A percentile compares a stretch with the other conserved stretches of the same genome.
Evolutionary conservation across 768 basidiomycete species (phyloP).

Genomic region (Termitomyces sp.): DNA sequence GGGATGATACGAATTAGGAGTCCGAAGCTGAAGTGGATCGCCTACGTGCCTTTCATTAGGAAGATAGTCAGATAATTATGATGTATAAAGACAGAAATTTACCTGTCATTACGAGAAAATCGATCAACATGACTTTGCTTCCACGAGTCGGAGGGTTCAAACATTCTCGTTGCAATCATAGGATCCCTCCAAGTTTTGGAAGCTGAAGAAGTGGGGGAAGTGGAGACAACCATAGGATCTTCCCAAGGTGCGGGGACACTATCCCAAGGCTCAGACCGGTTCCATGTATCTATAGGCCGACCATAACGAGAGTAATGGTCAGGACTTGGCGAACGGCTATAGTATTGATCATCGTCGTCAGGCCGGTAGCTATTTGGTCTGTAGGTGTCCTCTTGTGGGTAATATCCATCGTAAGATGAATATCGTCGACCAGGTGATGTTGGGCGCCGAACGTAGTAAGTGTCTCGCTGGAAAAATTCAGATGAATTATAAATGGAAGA

Average conservation of each 20-base stretch:
- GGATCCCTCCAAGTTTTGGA: slow-evolving; percentile 26
- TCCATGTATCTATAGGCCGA: slow-evolving; percentile 40
- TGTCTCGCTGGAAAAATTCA: slow-evolving; percentile 25
- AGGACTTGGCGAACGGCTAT: slow-evolving; percentile 47
- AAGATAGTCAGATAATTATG: neutral
- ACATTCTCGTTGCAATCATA: slow-evolving; percentile 40
- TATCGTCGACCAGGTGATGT: slow-evolving; percentile 43
- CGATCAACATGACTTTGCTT: slow-evolving; percentile 51
- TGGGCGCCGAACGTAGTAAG: slow-evolving; percentile 32
- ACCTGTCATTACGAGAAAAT: slow-evolving; percentile 32
- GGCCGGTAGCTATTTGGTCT: slow-evolving; percentile 15
- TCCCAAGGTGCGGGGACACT: slow-evolving; percentile 28
- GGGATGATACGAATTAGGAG: slow-evolving; percentile 12
- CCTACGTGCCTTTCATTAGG: slow-evolving; percentile 27
- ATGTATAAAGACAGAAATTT: slow-evolving; percentile 14
- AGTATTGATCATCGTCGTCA: slow-evolving; percentile 22
- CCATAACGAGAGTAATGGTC: slow-evolving; percentile 35
- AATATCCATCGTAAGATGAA: slow-evolving; percentile 45
- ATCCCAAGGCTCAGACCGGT: slow-evolving; percentile 36
- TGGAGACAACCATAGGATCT: slow-evolving; percentile 35
- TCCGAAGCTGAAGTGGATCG: slow-evolving; percentile 16
- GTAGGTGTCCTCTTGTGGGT: slow-evolving; percentile 23
- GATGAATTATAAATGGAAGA: neutral
- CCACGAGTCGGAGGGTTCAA: slow-evolving; percentile 73
- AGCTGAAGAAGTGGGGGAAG: slow-evolving; percentile 28